Evolutionary conservation across 805 yeast genomes (phyloP).

Genomic region (Pichia deserticola): DNA sequence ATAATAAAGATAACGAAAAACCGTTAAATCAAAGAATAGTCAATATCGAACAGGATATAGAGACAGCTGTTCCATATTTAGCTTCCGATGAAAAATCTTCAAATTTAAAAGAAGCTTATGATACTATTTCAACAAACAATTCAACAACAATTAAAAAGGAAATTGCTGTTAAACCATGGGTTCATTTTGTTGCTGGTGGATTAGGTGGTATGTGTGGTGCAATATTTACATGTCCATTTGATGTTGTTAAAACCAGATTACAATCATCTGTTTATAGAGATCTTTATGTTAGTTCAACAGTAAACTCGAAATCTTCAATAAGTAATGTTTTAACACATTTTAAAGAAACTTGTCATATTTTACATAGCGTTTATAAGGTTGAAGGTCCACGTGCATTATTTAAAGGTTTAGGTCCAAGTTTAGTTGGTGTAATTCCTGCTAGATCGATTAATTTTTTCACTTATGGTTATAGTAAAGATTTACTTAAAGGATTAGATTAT

Average conservation of each 20-base stretch:
- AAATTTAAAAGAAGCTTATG: slow-evolving; percentile 31
- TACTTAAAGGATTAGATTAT: slow-evolving; percentile 50
- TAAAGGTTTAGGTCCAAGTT: slow-evolving; percentile 92
- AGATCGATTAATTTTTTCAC: slow-evolving; percentile 94
- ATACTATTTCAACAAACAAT: slow-evolving; percentile 19
- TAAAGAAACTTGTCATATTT: slow-evolving; percentile 69
- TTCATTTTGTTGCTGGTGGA: slow-evolving; percentile 87
- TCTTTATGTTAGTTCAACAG: slow-evolving; percentile 33
- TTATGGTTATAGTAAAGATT: slow-evolving; percentile 85
- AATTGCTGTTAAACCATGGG: slow-evolving; percentile 45
- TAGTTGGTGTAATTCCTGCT: slow-evolving; percentile 97
- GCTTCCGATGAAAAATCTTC: slow-evolving; percentile 70
- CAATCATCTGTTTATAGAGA: slow-evolving; percentile 79
- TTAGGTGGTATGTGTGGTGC: slow-evolving; percentile 99
- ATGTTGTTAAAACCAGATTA: slow-evolving; percentile 89
- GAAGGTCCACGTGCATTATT: slow-evolving; percentile 88
- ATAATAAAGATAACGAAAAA: neutral
- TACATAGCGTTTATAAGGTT: slow-evolving; percentile 54
- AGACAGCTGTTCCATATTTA: slow-evolving; percentile 51
- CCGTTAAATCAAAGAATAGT: neutral
- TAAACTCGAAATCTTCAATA: neutral
- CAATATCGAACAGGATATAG: slow-evolving; percentile 9
- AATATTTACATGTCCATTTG: slow-evolving; percentile 86
- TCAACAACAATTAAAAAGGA: slow-evolving; percentile 12
- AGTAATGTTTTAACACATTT: slow-evolving; percentile 52